Evolutionary conservation across 78 protist species (phyloP).

Genomic region (Dictyostelium firmibasis): DNA sequence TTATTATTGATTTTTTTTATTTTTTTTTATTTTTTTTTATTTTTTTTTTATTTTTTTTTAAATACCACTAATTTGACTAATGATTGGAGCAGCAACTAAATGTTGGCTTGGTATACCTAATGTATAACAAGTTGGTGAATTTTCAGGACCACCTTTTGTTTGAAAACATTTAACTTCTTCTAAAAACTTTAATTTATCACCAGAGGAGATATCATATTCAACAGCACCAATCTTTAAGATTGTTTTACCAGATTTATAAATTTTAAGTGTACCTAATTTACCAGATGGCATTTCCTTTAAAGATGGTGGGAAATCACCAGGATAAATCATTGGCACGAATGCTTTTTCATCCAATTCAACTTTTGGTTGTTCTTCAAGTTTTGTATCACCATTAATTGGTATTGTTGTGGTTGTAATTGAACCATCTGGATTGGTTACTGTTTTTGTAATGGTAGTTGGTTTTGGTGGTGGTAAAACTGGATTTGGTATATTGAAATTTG

Average conservation of each 20-base stretch:
- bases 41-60: not conserved
- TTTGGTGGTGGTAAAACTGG: conserved; percentile 7
- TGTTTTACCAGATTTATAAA: conserved; percentile 69
- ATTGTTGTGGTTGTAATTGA: not conserved
- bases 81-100: conserved; percentile 64
- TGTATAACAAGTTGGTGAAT: conserved; percentile 42
- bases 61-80: not conserved
- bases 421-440: not conserved
- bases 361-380: not conserved
- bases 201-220: conserved; percentile 36
- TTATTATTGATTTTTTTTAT: not conserved
- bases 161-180: conserved; percentile 61
- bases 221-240: conserved; percentile 18
- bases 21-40: not conserved
- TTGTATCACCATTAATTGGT: not conserved
- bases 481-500: not conserved
- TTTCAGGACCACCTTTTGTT: conserved; percentile 4
- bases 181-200: conserved; percentile 61
- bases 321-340: conserved; percentile 53
- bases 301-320: conserved; percentile 62
- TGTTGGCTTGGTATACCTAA: conserved; percentile 61
- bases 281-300: conserved; percentile 30
- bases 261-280: conserved; percentile 48
- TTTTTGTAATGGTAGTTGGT: not conserved
- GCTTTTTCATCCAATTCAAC: not conserved